Percentiles rank a stretch among this genome's conserved stretches.
phyloP scores from a whole-genome alignment of 1,284 basidiomycete genomes.

The Puccinia polysora region DNA sequence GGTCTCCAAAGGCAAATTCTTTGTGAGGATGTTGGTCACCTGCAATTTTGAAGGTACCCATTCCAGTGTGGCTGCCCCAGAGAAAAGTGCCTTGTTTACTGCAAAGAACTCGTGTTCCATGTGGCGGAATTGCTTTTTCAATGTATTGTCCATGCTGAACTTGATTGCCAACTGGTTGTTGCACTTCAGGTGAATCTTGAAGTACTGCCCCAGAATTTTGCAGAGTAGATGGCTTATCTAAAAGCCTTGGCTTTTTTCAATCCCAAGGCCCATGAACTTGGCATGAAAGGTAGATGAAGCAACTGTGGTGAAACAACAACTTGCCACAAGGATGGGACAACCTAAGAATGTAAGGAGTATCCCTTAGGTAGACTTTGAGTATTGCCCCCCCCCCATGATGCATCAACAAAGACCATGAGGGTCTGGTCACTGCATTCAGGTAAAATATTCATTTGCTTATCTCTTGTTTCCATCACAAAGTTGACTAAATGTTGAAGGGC shows the following conservation, averaged over 20 bases:
- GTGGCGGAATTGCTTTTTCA: too few relatives aligned
- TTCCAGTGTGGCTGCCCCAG: too few relatives aligned
- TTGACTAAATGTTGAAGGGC: neutral
- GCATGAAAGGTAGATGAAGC: conserved; percentile 1
- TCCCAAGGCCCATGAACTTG: neutral
- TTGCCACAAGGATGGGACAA: neutral
- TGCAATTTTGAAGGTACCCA: too few relatives aligned
- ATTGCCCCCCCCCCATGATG: too few relatives aligned
- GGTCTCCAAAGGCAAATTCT: too few relatives aligned
- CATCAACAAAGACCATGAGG: too few relatives aligned
- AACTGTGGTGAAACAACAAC: neutral
- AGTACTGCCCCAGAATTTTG: neutral
- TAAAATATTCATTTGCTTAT: neutral
- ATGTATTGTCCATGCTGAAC: too few relatives aligned
- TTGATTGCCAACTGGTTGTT: too few relatives aligned
- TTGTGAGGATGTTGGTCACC: too few relatives aligned
- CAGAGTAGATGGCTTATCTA: neutral
- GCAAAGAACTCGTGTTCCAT: too few relatives aligned
- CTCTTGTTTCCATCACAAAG: neutral
- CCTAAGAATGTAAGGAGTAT: neutral
- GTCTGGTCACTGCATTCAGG: neutral
- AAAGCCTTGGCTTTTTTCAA: neutral
- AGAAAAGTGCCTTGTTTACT: too few relatives aligned
- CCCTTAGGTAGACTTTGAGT: neutral
- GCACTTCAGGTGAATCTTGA: too few relatives aligned